These are phyloP conservation scores for Exobasidium rhododendri DNA, from an alignment of 1,284 basidiomycete species.

Conservation along the genomic window DNA sequence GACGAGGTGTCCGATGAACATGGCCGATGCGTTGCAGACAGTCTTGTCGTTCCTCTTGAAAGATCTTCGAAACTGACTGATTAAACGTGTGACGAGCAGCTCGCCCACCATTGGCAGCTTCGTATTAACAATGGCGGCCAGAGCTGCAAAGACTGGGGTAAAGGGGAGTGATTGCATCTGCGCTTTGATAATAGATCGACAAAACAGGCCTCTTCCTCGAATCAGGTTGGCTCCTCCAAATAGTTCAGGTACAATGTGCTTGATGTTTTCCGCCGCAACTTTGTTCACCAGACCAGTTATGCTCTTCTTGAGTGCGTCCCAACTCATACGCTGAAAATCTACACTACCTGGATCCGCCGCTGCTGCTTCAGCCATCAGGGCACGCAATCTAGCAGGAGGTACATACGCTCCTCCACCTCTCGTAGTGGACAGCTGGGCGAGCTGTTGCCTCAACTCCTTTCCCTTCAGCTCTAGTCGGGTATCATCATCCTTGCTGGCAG, in stretches of 20 bases:
- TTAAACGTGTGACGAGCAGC: conserved; percentile 77
- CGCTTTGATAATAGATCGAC: conserved; percentile 91
- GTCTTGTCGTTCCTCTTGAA: conserved; percentile 99
- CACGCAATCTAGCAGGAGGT: conserved; percentile 81
- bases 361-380: conserved; percentile 78
- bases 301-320: conserved; percentile 96
- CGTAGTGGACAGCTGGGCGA: conserved; percentile 48
- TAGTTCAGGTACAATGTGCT: conserved; percentile 84
- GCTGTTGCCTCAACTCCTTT: conserved; percentile 33
- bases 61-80: conserved; percentile 89
- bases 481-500: neutral
- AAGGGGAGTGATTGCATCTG: conserved; percentile 94
- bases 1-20: conserved; percentile 93
- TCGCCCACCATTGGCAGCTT: conserved; percentile 96
- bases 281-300: conserved; percentile 99
- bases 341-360: conserved; percentile 75
- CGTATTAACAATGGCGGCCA: conserved; percentile 92
- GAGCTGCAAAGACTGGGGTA: conserved; percentile 91
- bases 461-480: conserved; percentile 23
- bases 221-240: conserved; percentile 53
- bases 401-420: conserved; percentile 94
- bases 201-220: conserved; percentile 51
- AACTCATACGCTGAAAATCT: conserved; percentile 92
- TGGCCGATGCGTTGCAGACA: conserved; percentile 88
- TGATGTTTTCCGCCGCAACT: conserved; percentile 80